Conservation (phyloP, 1,139 yeast species). For the Candida mesenterica region DNA sequence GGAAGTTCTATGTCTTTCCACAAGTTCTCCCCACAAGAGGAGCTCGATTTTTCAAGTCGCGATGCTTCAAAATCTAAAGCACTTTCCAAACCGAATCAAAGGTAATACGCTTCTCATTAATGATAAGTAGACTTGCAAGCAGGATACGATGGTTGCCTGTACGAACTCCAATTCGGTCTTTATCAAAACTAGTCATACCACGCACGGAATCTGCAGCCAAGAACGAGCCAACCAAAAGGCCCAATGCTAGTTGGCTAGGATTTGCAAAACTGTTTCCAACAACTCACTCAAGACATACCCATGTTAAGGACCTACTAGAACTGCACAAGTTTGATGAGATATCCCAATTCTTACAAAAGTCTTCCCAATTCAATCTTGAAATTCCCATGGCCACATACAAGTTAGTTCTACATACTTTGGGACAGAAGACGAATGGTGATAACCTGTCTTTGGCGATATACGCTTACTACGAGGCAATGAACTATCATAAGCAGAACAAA, state of each 20-base stretch:
- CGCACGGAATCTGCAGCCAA: background rate
- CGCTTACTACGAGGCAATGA: conserved; percentile 16
- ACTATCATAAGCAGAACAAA: conserved; percentile 11
- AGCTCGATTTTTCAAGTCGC: no score
- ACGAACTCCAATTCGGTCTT: no score
- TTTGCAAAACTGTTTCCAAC: background rate
- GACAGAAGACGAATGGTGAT: conserved; percentile 4
- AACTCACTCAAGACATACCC: background rate
- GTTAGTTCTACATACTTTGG: conserved; percentile 4
- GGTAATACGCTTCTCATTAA: no score
- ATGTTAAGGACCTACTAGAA: conserved; percentile 1
- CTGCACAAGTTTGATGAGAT: conserved; percentile 2
- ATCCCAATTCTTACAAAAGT: conserved; percentile 1
- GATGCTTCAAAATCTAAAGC: no score
- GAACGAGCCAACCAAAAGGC: background rate
- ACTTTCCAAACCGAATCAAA: no score
- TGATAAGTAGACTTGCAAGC: no score
- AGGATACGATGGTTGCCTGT: no score
- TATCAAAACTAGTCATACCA: no score
- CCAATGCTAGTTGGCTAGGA: background rate
- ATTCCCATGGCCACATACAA: conserved; percentile 5
- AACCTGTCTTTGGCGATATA: conserved; percentile 13
- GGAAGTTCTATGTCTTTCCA: no score
- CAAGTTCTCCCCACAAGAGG: no score
- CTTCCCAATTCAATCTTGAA: conserved; percentile 3